phyloP scores from a whole-genome alignment of 306 rosid genomes.

The Ziziphus jujuba region DNA sequence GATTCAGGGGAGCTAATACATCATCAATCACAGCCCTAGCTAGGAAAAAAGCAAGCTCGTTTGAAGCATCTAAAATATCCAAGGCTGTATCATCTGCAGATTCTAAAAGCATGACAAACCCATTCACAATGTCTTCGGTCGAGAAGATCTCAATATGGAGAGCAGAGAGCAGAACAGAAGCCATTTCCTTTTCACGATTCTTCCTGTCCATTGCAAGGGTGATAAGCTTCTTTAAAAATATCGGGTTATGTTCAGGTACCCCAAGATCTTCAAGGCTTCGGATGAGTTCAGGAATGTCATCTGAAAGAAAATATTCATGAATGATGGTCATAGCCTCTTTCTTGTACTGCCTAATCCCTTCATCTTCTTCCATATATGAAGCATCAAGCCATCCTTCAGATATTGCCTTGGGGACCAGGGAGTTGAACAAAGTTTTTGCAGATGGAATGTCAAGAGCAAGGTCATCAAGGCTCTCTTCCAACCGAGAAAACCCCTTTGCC shows the following conservation, averaged over 20 bases:
- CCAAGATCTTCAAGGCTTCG: constrained; percentile 89
- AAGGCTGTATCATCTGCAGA: constrained; percentile 91
- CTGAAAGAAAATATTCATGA: constrained; percentile 91
- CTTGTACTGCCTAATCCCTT: constrained; percentile 66
- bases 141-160: constrained; percentile 95
- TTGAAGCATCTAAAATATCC: constrained; percentile 95
- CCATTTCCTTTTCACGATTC: constrained; percentile 99
- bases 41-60: constrained; percentile 86
- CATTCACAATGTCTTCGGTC: constrained; percentile 84
- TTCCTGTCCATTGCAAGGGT: constrained; percentile 96
- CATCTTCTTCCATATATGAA: constrained; percentile 68
- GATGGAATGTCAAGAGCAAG: constrained; percentile 97
- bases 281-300: constrained; percentile 94
- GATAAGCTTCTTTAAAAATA: constrained; percentile 88
- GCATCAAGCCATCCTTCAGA: constrained; percentile 95
- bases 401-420: constrained; percentile 73
- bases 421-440: constrained; percentile 62
- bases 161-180: constrained; percentile 91
- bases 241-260: constrained; percentile 69
- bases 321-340: constrained; percentile 81
- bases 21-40: constrained; percentile 98
- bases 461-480: constrained; percentile 93
- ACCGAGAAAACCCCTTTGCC: constrained; percentile 89
- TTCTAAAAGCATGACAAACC: constrained; percentile 85
- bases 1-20: constrained; percentile 84